Base-by-base conservation (phyloP, 306 rosid species). In the Pyrus betulifolia region DNA sequence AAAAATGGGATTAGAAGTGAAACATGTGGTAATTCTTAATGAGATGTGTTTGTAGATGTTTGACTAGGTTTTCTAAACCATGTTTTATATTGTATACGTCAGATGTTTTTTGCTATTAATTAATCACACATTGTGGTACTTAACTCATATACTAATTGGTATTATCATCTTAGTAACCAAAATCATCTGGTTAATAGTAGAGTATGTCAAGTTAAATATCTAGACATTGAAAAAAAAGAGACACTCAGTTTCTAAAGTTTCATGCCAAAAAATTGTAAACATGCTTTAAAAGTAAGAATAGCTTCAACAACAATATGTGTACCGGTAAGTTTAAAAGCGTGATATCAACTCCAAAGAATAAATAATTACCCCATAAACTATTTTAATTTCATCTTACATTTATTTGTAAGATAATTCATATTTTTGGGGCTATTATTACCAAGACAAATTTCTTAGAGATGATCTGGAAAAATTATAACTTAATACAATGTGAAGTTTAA, bases 21-120 rank as follows among this genome's bases (percentile, higher is more conserved):
- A 81, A 76, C 74, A 76, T 76, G 81, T 76, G 80, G 59, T 60
- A 49, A 60, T 33, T 61, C 62, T 49, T 74, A 27, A 49, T 35
- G 76, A 52, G 55, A 74, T 38, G 72, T 70, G 72, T 70, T 51
- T 69, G 73, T 28, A 42, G 8, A 44, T 23, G 77, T 63, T 78
- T 27, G 65, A 54, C 54, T 79, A 18, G 78, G 55, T 57, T 42
- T 19, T 79, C 55, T 60, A 15, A 69, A 70, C 22, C 46, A 70
- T 64, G 81, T 69, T 74, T 21, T 30, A 49, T 25, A 52, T 49
- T 75, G 19, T 28, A 60, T 30, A 66, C 49, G 51, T 67, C 74
- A 73, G 60, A 40, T 80, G 71, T 18, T 19, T 51, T 74, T 69
- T 19, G 19, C 27, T 21, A 55, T 33, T 13, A 72, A 30, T 30